Base-by-base conservation (phyloP, 768 basidiomycete species). In the Trametes maxima region DNA sequence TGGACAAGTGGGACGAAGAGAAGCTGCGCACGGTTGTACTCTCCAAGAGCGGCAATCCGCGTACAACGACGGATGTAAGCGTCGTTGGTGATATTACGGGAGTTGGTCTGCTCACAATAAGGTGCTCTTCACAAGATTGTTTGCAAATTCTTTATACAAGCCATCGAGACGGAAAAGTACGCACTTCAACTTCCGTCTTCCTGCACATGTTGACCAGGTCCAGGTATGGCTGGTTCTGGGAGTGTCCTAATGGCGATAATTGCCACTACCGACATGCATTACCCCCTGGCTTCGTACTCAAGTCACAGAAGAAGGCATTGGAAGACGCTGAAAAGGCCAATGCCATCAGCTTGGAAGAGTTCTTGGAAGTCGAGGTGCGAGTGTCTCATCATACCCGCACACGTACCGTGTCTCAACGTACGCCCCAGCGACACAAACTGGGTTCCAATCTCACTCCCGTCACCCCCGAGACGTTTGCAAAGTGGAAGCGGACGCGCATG, bases 1-100 rank as follows among this genome's bases (percentile, higher is more conserved):
- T 98, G 97, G 95, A 97, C 68, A 86, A 79, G 63, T 99, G 97
- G 97, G 94, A 97, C 75, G 92, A 98, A 62, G 94, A 88, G 69
- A 98, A 98, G 76, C 78, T 99, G 58, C 82, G 86, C 40, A 85
- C 77, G n/a, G 97, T 98, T 57, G 93, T 98, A 1, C 67, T 86
- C 17, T 90, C 88, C 11, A 95, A 94, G 75, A 82, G 86, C 63
- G 95, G 95, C 25, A 97, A 95, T 75, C 94, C 92, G 52, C 84
- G 88, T 66, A 96, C 92, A 24, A 90, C 88, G 2, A 98, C 96
- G 39, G 96, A 98, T 71, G 93, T 94, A 68, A 59, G 80, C 73
- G 22, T 56, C 10, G 48, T 13, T 13, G 56, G 33, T 36, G 16
- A 42, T 46, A 7, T 17, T 8, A 25, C 6, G 1, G 8, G 25